phyloP scores from a whole-genome alignment of 2,329 filamentous ascomycete genomes.

The Pseudogymnoascus sp. region DNA sequence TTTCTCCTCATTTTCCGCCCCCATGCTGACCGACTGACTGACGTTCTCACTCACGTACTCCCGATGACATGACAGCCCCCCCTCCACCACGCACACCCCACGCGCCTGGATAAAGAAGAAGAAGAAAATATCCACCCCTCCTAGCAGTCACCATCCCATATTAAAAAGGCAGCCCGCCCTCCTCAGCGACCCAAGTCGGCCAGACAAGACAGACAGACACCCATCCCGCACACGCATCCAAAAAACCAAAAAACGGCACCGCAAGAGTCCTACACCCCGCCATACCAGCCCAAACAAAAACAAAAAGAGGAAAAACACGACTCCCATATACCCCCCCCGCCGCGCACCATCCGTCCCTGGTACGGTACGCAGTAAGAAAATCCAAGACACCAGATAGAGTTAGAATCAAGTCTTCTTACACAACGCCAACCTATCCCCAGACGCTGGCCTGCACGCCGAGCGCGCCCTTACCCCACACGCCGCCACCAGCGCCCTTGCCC shows the following conservation, averaged over 20 bases:
- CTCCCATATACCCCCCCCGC: background rate
- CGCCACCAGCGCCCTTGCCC: slow-evolving; percentile 59
- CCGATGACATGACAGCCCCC: background rate
- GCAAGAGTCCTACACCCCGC: background rate
- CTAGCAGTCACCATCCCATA: background rate
- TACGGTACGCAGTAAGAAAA: background rate
- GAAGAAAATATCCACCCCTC: background rate
- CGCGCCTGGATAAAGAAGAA: background rate
- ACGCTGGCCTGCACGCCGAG: slow-evolving; percentile 86
- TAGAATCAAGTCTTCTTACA: background rate
- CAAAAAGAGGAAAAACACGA: background rate
- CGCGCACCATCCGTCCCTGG: background rate
- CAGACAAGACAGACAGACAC: background rate
- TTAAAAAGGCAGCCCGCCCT: background rate
- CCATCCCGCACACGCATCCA: background rate
- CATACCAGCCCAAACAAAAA: background rate
- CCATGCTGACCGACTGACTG: too few relatives aligned
- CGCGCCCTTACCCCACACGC: slow-evolving; percentile 78
- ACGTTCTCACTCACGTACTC: background rate
- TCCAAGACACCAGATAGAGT: background rate
- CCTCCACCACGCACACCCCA: background rate
- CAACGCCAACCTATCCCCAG: slow-evolving; percentile 71
- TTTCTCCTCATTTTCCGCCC: background rate
- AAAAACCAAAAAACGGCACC: background rate
- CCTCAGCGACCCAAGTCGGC: too few relatives aligned